Conservation (phyloP, 2,329 filamentous ascomycete species). For the Penicillium decumbens region DNA sequence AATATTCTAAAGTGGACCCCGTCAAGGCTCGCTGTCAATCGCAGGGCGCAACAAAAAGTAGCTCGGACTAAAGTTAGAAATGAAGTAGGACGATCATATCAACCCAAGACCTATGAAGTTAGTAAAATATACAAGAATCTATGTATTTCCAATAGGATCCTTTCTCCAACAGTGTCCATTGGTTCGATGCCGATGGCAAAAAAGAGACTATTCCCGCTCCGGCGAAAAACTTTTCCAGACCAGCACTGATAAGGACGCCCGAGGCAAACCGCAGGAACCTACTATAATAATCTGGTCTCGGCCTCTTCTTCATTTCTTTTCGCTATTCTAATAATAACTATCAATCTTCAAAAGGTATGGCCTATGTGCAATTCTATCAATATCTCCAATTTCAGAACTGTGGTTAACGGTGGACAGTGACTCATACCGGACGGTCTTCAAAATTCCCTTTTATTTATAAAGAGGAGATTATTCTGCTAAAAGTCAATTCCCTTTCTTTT, state of each 20-base stretch:
- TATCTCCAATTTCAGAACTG: background rate
- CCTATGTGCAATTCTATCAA: background rate
- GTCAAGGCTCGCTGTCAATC: slow-evolving; percentile 4
- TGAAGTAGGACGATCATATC: background rate
- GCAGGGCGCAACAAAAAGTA: background rate
- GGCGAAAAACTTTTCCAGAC: slow-evolving; percentile 17
- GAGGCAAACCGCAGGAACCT: slow-evolving; percentile 17
- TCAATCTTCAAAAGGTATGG: background rate
- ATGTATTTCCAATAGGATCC: background rate
- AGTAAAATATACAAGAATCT: background rate
- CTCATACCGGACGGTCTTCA: background rate
- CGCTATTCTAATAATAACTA: background rate
- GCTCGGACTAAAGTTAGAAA: background rate
- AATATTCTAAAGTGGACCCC: slow-evolving; percentile 11
- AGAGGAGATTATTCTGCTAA: background rate
- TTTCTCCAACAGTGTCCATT: slow-evolving; percentile 1
- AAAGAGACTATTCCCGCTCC: slow-evolving; percentile 13
- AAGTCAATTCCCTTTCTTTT: background rate
- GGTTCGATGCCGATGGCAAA: slow-evolving; percentile 15
- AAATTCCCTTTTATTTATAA: background rate
- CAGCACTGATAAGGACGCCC: slow-evolving; percentile 8
- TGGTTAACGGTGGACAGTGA: background rate
- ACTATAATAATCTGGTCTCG: slow-evolving; percentile 9
- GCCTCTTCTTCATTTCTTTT: background rate
- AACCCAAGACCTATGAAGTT: background rate